Evolutionary conservation across 1,284 basidiomycete genomes (phyloP), one percentile per base, ranked within the genome.

Genomic region (Prillingera fragicola): DNA sequence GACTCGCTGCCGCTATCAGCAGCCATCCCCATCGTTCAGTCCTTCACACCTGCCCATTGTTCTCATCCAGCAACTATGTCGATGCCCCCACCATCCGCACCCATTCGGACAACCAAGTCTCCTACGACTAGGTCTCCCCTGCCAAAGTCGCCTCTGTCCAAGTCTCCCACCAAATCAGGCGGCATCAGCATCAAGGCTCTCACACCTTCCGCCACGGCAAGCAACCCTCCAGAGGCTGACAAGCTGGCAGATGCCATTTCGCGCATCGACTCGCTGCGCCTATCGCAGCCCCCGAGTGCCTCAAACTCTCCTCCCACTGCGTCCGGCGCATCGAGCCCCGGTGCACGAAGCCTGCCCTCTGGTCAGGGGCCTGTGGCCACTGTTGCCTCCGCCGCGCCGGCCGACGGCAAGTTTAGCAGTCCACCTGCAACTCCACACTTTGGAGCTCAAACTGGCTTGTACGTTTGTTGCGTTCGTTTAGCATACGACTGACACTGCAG

Each of bases 371-470:
- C n/a, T n/a, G n/a, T n/a, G n/a, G n/a, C n/a, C n/a, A n/a, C n/a
- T n/a, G n/a, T n/a, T n/a, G n/a, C n/a, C n/a, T 27, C 40, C 28
- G 22, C 43, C 15, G 22, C 36, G 27, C 15, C 44, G 15, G n/a
- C 36, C 22, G 19, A 41, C 39, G 17, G 45, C 33, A 52, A 54
- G 24, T 45, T 45, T 33, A 4, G 31, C 24, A 63, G 61, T 29
- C 60, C 56, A 4, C 63, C 65, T 21, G 63, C 62, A n/a, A 72
- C 69, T 21, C 70, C 70, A 8, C 70, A 72, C 51, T 72, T 72
- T 54, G 70, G 70, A 2, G 70, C 70, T 23, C 67, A 69, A 48
- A 65, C 67, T 2, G 63, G 57, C 25, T 36, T 70, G 66, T 67
- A 39, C 39, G 67, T 52, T n/a, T n/a, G n/a, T n/a, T n/a, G n/a